Base-by-base conservation (phyloP, 352 stramenopile genomes). In the Albugo candida region DNA sequence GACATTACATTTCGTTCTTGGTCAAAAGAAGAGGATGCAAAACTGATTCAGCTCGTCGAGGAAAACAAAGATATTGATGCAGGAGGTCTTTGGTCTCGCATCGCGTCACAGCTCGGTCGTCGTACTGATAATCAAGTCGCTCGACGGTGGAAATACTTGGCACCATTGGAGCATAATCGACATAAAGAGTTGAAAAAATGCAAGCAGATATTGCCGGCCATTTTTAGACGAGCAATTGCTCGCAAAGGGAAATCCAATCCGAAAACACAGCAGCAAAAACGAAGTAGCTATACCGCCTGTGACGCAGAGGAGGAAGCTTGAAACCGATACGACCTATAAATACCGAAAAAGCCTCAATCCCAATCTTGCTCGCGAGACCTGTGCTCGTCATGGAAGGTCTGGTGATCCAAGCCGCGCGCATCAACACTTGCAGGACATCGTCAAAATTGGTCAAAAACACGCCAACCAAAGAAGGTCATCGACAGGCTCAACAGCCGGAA, bases 1-100 rank as follows among this genome's bases (percentile, higher is more conserved):
- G 66, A 77, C 16, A 54, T 85, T 12, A 76, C 65, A 31, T 77
- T 76, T 50, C 59, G 58, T 12, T 60, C 65, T 16, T 85, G 73
- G 60, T 73, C 67, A 0, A 63, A 61, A 16, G 47, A 63, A 6
- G 70, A 83, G 38, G 73, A 85, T 48, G 49, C 49, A 14, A 52
- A 63, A 0, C 60, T 85, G 24, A 45, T 70, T 3, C 42, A 43
- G 0, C 51, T 46, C 27, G 62, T 83, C 2, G 39, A 46, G 4
- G 50, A 77, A 18, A 60, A 31, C 24, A 35, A 48, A 10, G 55
- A 52, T n/a, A 55, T 61, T 47, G 45, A 57, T 17, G 27, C 24
- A 5, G 24, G 36, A 16, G 55, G 51, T 1, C 37, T 77, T 0
- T 80, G 68, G 68, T 40, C 61, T 17, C 59, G 61, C 24, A 59